Evolutionary conservation across 352 stramenopile genomes (phyloP).

Genomic region (Phytopythium vexans): DNA sequence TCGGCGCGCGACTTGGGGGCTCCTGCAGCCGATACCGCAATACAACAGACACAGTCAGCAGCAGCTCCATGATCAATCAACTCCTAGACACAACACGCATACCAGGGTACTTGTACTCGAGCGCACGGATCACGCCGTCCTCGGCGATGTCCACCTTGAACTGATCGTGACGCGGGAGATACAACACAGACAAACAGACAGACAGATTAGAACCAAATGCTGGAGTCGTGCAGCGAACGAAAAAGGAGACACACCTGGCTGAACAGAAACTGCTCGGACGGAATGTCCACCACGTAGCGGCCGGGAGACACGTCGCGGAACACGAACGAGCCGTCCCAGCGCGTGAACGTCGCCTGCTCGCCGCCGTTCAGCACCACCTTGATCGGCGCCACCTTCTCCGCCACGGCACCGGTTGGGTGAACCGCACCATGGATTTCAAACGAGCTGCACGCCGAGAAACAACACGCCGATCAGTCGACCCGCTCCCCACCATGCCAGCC

Average conservation of each 20-base stretch:
- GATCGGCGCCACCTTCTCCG: slow-evolving; percentile 58
- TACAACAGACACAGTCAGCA: not conserved
- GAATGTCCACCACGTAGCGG: slow-evolving; percentile 76
- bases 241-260: slow-evolving; percentile 33
- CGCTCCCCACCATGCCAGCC: not conserved
- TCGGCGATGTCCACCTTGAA: slow-evolving; percentile 60
- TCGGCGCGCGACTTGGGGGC: slow-evolving; percentile 52
- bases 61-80: not conserved
- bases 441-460: slow-evolving; percentile 18
- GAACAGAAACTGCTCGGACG: slow-evolving; percentile 65
- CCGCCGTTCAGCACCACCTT: slow-evolving; percentile 72
- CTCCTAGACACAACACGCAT: not conserved
- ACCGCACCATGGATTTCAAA: slow-evolving; percentile 61
- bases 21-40: slow-evolving; percentile 5
- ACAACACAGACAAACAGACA: not conserved
- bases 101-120: slow-evolving; percentile 83
- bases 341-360: slow-evolving; percentile 66
- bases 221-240: slow-evolving; percentile 6
- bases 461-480: not conserved
- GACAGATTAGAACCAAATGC: not conserved
- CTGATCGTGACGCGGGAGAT: slow-evolving; percentile 9
- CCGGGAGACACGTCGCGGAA: slow-evolving; percentile 70
- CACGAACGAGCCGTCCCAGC: slow-evolving; percentile 59
- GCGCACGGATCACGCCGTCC: slow-evolving; percentile 49
- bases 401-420: slow-evolving; percentile 37